Evolutionary conservation across 805 yeast genomes (phyloP).

Genomic region (Huiozyma naganishii): DNA sequence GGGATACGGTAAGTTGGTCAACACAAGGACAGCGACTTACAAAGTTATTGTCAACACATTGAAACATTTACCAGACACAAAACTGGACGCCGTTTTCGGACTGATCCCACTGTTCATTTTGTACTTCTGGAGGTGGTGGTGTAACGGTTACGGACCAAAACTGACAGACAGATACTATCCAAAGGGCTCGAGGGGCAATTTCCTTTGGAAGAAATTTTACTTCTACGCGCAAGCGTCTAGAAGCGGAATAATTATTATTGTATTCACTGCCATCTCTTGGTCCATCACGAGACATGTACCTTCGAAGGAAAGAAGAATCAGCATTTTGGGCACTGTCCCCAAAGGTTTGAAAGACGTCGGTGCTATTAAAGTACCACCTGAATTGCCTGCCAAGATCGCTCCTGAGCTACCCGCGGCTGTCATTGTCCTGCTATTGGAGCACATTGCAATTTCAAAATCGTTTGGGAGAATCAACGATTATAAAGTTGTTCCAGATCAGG

Average conservation of each 20-base stretch:
- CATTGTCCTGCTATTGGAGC: slow-evolving; percentile 76
- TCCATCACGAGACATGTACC: slow-evolving; percentile 47
- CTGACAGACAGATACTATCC: slow-evolving; percentile 42
- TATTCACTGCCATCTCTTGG: slow-evolving; percentile 78
- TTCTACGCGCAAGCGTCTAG: slow-evolving; percentile 71
- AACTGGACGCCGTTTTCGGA: slow-evolving; percentile 83
- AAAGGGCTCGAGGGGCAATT: slow-evolving; percentile 11
- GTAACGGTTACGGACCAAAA: slow-evolving; percentile 45
- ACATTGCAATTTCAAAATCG: slow-evolving; percentile 86
- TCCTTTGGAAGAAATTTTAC: slow-evolving; percentile 31
- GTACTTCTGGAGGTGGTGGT: slow-evolving; percentile 56
- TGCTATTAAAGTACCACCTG: slow-evolving; percentile 52
- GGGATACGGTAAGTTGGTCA: slow-evolving; percentile 59
- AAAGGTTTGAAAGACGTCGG: slow-evolving; percentile 73
- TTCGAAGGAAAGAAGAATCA: slow-evolving; percentile 32
- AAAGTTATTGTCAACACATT: slow-evolving; percentile 58
- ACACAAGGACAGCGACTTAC: slow-evolving; percentile 66
- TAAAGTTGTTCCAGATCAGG: slow-evolving; percentile 87
- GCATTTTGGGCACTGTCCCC: slow-evolving; percentile 69
- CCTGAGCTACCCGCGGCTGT: slow-evolving; percentile 78
- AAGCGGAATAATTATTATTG: slow-evolving; percentile 69
- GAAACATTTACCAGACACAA: slow-evolving; percentile 58
- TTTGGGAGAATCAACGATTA: slow-evolving; percentile 89
- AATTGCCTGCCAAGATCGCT: slow-evolving; percentile 50
- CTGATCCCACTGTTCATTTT: slow-evolving; percentile 62